Percentiles rank a stretch among this genome's conserved stretches.
Conservation (phyloP, 1,284 basidiomycete genomes). For the Boletus semigastroideus region DNA sequence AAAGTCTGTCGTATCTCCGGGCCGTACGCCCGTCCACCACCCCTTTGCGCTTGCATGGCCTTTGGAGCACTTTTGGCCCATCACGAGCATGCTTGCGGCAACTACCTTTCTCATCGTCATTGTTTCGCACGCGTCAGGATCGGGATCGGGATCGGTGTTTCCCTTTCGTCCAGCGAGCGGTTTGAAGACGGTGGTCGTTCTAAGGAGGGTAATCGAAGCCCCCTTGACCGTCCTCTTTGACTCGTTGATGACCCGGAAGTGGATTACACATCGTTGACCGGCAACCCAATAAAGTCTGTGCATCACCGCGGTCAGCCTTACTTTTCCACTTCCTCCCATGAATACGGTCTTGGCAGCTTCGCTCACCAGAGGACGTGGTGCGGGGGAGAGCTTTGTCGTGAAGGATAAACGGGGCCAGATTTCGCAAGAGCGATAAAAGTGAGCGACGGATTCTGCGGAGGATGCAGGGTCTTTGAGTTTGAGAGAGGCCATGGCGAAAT, state of each 20-base stretch:
- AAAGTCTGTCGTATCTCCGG: constrained; percentile 62
- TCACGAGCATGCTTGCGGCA: constrained; percentile 63
- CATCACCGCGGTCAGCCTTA: constrained; percentile 72
- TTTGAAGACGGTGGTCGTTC: constrained; percentile 71
- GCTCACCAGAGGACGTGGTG: constrained; percentile 61
- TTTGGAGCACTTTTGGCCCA: constrained; percentile 61
- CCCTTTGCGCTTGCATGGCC: constrained; percentile 80
- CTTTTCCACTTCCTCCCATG: constrained; percentile 63
- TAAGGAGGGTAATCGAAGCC: constrained; percentile 67
- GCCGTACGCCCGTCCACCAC: constrained; percentile 82
- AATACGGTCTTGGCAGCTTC: constrained; percentile 60
- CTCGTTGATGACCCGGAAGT: constrained; percentile 71
- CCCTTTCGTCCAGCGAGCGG: constrained; percentile 42
- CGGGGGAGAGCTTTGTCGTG: constrained; percentile 59
- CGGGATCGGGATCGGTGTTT: constrained; percentile 39
- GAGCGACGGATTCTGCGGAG: constrained; percentile 75
- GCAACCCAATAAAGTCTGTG: constrained; percentile 84
- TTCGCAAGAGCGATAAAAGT: constrained; percentile 87
- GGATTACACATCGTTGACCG: constrained; percentile 79
- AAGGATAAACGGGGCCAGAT: constrained; percentile 83
- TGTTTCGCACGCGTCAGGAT: constrained; percentile 60
- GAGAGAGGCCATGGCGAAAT: constrained; percentile 81
- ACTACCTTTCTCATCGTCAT: constrained; percentile 65
- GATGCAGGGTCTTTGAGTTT: constrained; percentile 66
- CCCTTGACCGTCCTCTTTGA: constrained; percentile 74